Evolutionary conservation across 495 filamentous ascomycete species (phyloP), one percentile per base, ranked within the genome.

Genomic region (Clavariopsis aquatica): DNA sequence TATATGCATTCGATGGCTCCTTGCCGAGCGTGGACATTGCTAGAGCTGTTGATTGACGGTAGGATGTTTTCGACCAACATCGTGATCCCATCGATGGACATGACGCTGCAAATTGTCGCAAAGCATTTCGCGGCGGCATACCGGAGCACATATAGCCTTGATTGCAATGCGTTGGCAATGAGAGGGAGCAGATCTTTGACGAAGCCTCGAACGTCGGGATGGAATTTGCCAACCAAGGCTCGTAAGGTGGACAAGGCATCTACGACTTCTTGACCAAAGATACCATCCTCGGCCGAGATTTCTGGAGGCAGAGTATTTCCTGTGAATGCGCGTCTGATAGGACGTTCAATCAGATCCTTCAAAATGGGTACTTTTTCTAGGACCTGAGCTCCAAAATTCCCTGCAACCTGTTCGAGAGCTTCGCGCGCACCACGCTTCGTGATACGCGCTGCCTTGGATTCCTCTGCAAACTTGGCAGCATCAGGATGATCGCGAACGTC

Each of bases 81-180:
- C 0, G 92, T 98, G 89, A 98, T 97, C 28, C 90, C 94, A 53
- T 96, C 86, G 19, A 97, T 87, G 2, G 89, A 91, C 60, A 98
- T 92, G 60, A 97, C 90, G 71, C 93, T 97, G 82, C 95, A 98
- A 24, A 97, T 88, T 9, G 93, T 98, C 9, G 95, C 94, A 73
- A 98, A 86, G 73, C 95, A 98, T 75, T 98, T 98, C 10, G 94
- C 95, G 31, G 94, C 94, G 71, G 93, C 92, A 75, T 98, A 98
- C 47, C 94, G 85, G 75, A 98, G 90, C 0, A 98, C 89, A 12
- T 93, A 93, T 9, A 96, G 81, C 64, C 87, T 82, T 10, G 90
- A 96, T 67, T 90, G 91, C 15, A 98, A 80, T 1, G 89, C 92
- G 73, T 88, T 92, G 72, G 89, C 87, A 53, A 98, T 84, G 49